Evolutionary conservation across 345 rosid genomes (phyloP), one percentile per base, ranked within the genome.

Genomic region (Bruguiera parviflora): DNA sequence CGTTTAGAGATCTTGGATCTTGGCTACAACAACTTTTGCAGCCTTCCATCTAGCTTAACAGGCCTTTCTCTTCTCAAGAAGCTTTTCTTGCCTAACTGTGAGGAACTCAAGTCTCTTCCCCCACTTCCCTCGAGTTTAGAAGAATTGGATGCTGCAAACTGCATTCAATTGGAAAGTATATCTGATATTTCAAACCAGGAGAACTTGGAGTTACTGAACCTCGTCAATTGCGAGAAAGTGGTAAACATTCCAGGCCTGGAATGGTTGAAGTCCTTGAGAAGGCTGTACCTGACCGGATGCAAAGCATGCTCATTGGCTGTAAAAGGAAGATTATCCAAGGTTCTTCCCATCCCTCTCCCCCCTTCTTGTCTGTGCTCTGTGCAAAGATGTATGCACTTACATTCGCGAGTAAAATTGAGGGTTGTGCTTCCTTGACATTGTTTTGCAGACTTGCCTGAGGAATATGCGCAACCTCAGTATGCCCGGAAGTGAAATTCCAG

Each of bases 401-500:
- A 9, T 9, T 22, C 18, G 22, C 24, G 1, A 2, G 19, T 16
- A 53, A 7, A 19, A 21, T 37, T 8, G 15, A 9, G 25, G 7
- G 7, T 13, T 10, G 0, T 5, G 7, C 5, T 51, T 39, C 19
- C 21, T 55, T 15, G 52, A 22, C 11, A n/a, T 22, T 55, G 27
- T 55, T 55, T 10, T 61, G 67, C 77, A 88, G 90, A 89, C 61
- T 64, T 71, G 58, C 68, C 35, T 87, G 70, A 88, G 74, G 79
- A 71, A 74, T 61, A 32, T 88, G 37, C 43, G 29, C 69, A 59
- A 75, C 71, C 73, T 85, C 37, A 84, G 88, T 63, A 65, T 90
- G 65, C 92, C 94, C 18, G 94, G 92, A 61, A 82, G 84, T 60
- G 74, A 63, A 49, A 66, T 84, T 49, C 94, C 94, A 8, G 58